These are phyloP conservation scores for Phytophthora syringae DNA, from an alignment of 352 stramenopile species.

Conservation along the genomic window DNA sequence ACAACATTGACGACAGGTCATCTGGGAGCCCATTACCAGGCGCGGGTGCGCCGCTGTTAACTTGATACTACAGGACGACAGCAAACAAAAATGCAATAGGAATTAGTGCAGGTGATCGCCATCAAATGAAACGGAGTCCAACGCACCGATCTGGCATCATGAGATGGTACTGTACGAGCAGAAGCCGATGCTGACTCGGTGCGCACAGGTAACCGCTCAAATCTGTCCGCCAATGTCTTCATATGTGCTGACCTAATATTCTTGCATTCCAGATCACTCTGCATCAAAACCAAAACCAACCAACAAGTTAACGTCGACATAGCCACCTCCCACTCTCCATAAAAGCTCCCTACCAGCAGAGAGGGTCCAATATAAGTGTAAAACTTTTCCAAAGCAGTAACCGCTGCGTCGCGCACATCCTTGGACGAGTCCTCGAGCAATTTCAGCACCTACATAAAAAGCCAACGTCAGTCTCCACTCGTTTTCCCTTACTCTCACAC, in stretches of 20 bases:
- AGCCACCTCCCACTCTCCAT: background rate
- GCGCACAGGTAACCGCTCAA: slow-evolving; percentile 34
- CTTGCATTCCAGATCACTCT: slow-evolving; percentile 77
- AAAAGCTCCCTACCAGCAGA: slow-evolving; percentile 55
- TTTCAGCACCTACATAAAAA: slow-evolving; percentile 52
- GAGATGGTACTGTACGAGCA: background rate
- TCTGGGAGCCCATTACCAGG: slow-evolving; percentile 12
- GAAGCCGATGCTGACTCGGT: background rate
- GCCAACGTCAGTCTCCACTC: background rate
- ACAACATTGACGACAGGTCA: slow-evolving; percentile 53
- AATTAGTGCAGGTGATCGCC: too few relatives aligned
- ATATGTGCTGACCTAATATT: slow-evolving; percentile 79
- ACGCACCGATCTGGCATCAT: slow-evolving; percentile 21
- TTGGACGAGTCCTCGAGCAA: slow-evolving; percentile 85
- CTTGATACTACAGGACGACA: slow-evolving; percentile 6
- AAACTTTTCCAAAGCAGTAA: slow-evolving; percentile 74
- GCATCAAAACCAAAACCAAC: slow-evolving; percentile 2
- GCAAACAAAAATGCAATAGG: too few relatives aligned
- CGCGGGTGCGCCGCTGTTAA: background rate
- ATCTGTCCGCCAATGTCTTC: slow-evolving; percentile 74
- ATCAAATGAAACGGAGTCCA: too few relatives aligned
- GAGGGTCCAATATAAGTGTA: slow-evolving; percentile 73
- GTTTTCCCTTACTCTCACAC: background rate
- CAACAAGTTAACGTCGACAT: slow-evolving; percentile 9
- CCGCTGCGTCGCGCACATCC: slow-evolving; percentile 79